These are phyloP conservation scores for Lathyrus oleraceus DNA, from an alignment of 306 rosid species.

Conservation along the genomic window DNA sequence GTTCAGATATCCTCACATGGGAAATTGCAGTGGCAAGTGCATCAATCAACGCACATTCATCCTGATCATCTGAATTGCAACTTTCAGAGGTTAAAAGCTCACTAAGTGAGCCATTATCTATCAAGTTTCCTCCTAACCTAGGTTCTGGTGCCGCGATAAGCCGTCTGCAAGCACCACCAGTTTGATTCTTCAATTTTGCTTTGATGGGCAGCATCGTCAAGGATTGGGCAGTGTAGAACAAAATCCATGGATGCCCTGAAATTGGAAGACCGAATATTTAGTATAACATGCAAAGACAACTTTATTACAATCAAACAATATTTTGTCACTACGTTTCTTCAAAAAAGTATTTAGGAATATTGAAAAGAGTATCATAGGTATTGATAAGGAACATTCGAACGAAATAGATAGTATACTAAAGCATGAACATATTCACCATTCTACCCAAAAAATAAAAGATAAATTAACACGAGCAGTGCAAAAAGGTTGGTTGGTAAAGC, in stretches of 20 bases:
- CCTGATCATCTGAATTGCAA: constrained; percentile 66
- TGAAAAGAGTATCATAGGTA: neutral
- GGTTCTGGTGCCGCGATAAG: constrained; percentile 46
- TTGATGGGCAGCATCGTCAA: constrained; percentile 61
- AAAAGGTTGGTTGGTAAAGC: neutral
- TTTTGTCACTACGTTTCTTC: neutral
- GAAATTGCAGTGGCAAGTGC: constrained; percentile 93
- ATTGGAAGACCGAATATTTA: constrained; percentile 35
- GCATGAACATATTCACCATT: neutral
- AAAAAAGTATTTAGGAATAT: neutral
- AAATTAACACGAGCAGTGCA: constrained; percentile 3
- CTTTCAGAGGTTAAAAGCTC: constrained; percentile 64
- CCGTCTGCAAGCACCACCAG: constrained; percentile 48
- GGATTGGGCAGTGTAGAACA: constrained; percentile 78
- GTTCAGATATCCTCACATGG: constrained; percentile 89
- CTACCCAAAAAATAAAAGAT: neutral
- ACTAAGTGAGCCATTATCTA: constrained; percentile 44
- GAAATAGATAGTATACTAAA: neutral
- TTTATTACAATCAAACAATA: constrained; percentile 2
- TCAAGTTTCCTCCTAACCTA: constrained; percentile 50
- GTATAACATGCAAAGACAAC: constrained; percentile 27
- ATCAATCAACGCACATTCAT: constrained; percentile 68
- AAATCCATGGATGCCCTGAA: constrained; percentile 96
- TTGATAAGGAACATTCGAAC: neutral
- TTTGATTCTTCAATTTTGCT: constrained; percentile 55